Conservation (phyloP, 2,329 filamentous ascomycete genomes). For the Alternaria tenuissima region DNA sequence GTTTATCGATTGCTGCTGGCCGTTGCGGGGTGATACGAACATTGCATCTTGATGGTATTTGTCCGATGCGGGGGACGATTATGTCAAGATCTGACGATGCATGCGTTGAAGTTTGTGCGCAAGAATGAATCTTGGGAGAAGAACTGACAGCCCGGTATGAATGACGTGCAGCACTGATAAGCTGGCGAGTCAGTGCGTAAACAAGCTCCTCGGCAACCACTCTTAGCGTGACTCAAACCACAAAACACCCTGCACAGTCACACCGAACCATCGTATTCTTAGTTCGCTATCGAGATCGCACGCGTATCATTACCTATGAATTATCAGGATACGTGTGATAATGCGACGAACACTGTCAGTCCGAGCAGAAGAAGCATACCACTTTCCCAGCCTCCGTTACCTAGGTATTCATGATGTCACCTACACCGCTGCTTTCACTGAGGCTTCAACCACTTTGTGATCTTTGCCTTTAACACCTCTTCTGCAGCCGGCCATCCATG, state of each 20-base stretch:
- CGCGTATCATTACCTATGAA: not conserved
- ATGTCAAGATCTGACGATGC: not conserved
- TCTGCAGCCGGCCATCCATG: slow-evolving; percentile 15
- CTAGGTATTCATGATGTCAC: not conserved
- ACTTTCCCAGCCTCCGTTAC: not conserved
- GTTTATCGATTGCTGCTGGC: slow-evolving; percentile 10
- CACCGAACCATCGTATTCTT: not conserved
- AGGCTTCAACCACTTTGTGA: slow-evolving; percentile 3
- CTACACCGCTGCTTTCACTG: not conserved
- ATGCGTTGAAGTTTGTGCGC: not conserved
- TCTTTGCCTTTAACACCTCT: slow-evolving; percentile 8
- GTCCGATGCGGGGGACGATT: not conserved
- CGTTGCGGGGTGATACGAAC: not conserved
- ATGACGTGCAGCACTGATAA: slow-evolving; percentile 3
- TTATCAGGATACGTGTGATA: not conserved
- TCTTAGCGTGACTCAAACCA: not conserved
- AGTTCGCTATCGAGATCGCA: not conserved
- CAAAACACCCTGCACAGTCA: not conserved
- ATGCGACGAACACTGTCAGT: not conserved
- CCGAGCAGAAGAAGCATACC: not conserved
- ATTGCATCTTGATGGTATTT: not conserved
- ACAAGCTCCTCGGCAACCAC: not conserved
- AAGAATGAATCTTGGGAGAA: not conserved
- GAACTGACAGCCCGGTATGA: not conserved
- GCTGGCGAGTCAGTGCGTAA: not conserved